Base-by-base conservation (phyloP, 2,329 filamentous ascomycete genomes). In the Beauveria sp. region DNA sequence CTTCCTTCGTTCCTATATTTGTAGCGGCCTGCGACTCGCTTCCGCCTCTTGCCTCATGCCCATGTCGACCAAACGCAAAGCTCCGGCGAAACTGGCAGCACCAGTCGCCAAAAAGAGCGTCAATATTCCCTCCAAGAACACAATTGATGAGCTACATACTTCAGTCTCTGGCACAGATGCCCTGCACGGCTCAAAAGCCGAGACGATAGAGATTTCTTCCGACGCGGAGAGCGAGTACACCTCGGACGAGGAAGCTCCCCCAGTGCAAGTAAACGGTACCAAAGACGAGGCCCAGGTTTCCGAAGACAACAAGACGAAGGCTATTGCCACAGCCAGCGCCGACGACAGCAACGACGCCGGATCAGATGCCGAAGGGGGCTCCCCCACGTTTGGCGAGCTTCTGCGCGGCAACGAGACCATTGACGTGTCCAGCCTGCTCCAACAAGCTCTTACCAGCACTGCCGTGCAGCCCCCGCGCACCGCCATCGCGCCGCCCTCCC, bases 301-400 rank as follows among this genome's bases (percentile, higher is more conserved):
- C 45, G 46, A 64, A 64, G 73, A 73, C 62, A 70, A 69, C 59
- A 65, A 68, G 45, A 66, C 62, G 24, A 46, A 62, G 20, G 46
- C 64, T n/a, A 67, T 68, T 10, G 67, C 70, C 5, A 70, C 70
- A 24, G 12, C 42, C 8, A 20, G 71, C 46, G 69, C 63, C 38
- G 69, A 69, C 16, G 72, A 71, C 22, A 58, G 47, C 63, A 62
- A 70, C 45, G 73, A 73, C 57, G 71, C 69, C 47, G 75, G 73
- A 38, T 78, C 78, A 40, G 80, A 82, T 62, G 77, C 75, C 50
- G 79, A 84, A 60, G 76, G 75, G 6, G 74, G 77, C 20, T 78
- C 76, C 34, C 89, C 91, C 3, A 90, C 91, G 0, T 96, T 98
- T 72, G 93, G 92, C 68, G 93, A 98, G 71, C 84, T 96, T 51